A percentile compares a stretch with the other conserved stretches of the same genome.
Conservation (phyloP, 345 rosid species). For the Bretschneidera sinensis region DNA sequence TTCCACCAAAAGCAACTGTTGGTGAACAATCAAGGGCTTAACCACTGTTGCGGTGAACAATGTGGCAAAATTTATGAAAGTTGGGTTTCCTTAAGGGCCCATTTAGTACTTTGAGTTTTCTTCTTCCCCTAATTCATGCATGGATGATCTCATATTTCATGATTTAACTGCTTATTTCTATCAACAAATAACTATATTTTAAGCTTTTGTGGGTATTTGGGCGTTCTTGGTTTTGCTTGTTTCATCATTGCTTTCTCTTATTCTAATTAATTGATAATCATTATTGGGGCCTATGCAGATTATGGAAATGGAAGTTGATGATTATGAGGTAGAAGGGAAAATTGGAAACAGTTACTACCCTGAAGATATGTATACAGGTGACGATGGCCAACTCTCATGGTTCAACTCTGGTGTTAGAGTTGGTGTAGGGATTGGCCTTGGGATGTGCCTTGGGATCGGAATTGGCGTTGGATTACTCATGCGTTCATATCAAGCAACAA, state of each 20-base stretch:
- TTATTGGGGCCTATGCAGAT: constrained; percentile 37
- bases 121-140: too few species aligned
- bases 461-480: constrained; percentile 91
- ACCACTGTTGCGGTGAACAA: too few species aligned
- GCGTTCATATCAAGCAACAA: constrained; percentile 93
- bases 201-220: too few species aligned
- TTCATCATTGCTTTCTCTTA: too few species aligned
- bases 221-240: not conserved
- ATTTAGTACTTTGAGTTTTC: too few species aligned
- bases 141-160: too few species aligned
- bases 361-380: constrained; percentile 63
- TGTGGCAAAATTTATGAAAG: too few species aligned
- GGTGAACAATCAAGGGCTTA: too few species aligned
- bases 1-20: too few species aligned
- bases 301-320: constrained; percentile 43
- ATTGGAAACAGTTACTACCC: constrained; percentile 40
- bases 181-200: too few species aligned
- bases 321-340: constrained; percentile 53
- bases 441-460: constrained; percentile 88
- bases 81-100: too few species aligned
- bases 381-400: constrained; percentile 90
- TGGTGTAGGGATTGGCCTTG: constrained; percentile 94
- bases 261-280: not conserved
- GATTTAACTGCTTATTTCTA: too few species aligned
- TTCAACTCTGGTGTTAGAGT: constrained; percentile 94